Conservation (phyloP, 441 rosid species). For the Hura crepitans region DNA sequence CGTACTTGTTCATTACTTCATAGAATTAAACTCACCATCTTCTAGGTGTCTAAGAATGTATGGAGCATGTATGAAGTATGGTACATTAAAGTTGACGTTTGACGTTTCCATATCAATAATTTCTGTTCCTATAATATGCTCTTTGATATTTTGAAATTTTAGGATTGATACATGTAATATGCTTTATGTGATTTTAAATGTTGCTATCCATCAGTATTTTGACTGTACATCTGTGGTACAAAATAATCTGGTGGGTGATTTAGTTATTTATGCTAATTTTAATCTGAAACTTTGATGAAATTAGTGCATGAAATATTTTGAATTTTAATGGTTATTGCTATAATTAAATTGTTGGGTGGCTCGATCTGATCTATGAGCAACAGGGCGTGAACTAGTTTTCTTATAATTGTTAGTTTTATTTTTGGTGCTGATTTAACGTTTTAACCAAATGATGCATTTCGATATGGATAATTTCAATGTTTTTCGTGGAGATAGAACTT, state of each 20-base stretch:
- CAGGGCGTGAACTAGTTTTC: neutral
- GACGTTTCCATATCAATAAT: neutral
- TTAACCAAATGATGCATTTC: neutral
- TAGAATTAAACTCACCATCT: neutral
- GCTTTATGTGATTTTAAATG: neutral
- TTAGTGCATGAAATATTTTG: neutral
- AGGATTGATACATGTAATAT: neutral
- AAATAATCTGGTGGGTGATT: neutral
- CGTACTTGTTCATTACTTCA: neutral
- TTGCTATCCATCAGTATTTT: neutral
- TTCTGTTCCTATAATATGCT: neutral
- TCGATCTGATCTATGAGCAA: too few relatives aligned
- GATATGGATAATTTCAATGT: neutral
- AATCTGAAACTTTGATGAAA: neutral
- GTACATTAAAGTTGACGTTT: neutral
- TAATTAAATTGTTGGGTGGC: neutral
- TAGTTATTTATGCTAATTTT: neutral
- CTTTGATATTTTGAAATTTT: neutral
- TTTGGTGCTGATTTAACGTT: constrained; percentile 4
- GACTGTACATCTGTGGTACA: neutral
- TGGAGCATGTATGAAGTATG: neutral
- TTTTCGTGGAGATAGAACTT: neutral
- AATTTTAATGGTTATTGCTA: neutral
- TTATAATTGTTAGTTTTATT: neutral
- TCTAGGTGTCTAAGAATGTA: too few relatives aligned